phyloP scores from a whole-genome alignment of 108 stramenopile species.

The Schizochytrium sp. region DNA sequence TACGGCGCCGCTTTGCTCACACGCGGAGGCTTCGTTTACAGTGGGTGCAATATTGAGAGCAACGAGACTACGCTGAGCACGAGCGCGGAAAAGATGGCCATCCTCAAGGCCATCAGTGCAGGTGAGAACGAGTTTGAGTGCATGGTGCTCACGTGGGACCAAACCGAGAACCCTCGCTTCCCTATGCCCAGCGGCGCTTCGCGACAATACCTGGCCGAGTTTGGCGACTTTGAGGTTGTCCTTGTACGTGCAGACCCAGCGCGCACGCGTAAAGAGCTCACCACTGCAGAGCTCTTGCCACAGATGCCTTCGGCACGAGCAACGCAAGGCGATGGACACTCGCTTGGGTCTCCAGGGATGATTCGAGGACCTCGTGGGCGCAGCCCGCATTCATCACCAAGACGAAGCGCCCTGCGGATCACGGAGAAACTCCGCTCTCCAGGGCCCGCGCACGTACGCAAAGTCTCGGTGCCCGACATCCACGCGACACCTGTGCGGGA shows the following conservation, averaged over 20 bases:
- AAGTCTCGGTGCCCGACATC: background rate
- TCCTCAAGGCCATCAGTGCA: background rate
- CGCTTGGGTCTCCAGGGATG: too few relatives aligned
- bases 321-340: too few relatives aligned
- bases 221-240: background rate
- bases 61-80: background rate
- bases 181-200: conserved; percentile 2
- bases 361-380: too few relatives aligned
- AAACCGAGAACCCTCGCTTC: background rate
- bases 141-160: background rate
- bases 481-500: background rate
- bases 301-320: background rate
- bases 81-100: conserved; percentile 16
- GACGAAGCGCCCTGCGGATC: too few relatives aligned
- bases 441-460: background rate
- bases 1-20: background rate
- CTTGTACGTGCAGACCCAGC: background rate
- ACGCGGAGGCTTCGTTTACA: background rate
- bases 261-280: background rate
- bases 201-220: conserved; percentile 9
- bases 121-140: background rate
- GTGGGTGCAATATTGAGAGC: conserved; percentile 3
- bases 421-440: background rate
- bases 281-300: background rate
- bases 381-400: too few relatives aligned